These are phyloP conservation scores for Tetrapyrgos nigripes DNA, from an alignment of 1,284 basidiomycete genomes.

Conservation along the genomic window DNA sequence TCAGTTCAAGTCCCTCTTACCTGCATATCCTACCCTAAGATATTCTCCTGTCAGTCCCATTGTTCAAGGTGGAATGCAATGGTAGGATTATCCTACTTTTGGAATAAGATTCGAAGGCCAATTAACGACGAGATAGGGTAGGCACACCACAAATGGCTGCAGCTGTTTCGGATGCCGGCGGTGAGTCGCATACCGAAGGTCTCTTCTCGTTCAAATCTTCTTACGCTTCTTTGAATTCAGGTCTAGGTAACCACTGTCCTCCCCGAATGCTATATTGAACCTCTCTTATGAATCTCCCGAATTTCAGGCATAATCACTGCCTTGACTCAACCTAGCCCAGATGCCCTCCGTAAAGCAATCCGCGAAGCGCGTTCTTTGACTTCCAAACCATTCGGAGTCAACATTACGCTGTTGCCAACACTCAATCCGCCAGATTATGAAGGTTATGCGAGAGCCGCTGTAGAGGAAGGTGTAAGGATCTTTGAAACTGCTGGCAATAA, in stretches of 20 bases:
- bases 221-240: neutral
- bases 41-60: slow-evolving; percentile 57
- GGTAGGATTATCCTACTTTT: slow-evolving; percentile 48
- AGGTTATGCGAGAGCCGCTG: slow-evolving; percentile 81
- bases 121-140: slow-evolving; percentile 57
- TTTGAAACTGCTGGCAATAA: slow-evolving; percentile 96
- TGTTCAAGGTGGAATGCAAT: slow-evolving; percentile 89
- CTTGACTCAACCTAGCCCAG: slow-evolving; percentile 86
- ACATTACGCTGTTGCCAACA: slow-evolving; percentile 88
- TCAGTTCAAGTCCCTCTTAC: slow-evolving; percentile 32
- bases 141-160: slow-evolving; percentile 77
- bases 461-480: slow-evolving; percentile 88
- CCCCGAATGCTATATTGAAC: neutral
- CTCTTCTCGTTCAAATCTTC: neutral
- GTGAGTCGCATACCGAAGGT: slow-evolving; percentile 56
- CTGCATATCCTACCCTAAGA: neutral
- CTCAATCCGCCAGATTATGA: slow-evolving; percentile 94
- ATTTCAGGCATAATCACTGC: slow-evolving; percentile 81
- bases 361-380: slow-evolving; percentile 77
- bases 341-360: slow-evolving; percentile 86
- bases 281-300: slow-evolving; percentile 1
- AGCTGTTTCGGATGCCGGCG: slow-evolving; percentile 86
- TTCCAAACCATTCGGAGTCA: slow-evolving; percentile 87
- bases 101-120: neutral
- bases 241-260: slow-evolving; percentile 7